A percentile compares a stretch with the other conserved stretches of the same genome.
Evolutionary conservation across 1,284 basidiomycete species (phyloP).

Genomic region (Sphagnurus paluster): DNA sequence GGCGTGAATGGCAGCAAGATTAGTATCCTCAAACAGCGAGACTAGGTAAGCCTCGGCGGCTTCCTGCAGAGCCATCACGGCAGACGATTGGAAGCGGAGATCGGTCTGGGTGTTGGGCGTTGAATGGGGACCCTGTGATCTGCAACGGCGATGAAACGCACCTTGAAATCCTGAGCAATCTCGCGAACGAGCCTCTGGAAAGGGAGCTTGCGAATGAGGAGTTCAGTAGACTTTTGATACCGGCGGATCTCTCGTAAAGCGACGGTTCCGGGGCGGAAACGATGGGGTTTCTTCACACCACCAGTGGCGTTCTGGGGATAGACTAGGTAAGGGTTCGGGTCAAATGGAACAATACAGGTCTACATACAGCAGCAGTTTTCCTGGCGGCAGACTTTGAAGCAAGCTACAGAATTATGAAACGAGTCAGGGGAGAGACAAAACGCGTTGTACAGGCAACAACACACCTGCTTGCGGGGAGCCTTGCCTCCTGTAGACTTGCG

Average conservation of each 20-base stretch:
- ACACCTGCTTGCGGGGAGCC: conserved; percentile 19
- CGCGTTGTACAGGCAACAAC: neutral
- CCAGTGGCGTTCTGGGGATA: conserved; percentile 12
- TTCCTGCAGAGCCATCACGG: conserved; percentile 30
- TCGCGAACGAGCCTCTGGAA: conserved; percentile 93
- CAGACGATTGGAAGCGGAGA: conserved; percentile 78
- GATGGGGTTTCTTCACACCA: conserved; percentile 96
- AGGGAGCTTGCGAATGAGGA: conserved; percentile 86
- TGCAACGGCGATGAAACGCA: conserved; percentile 33
- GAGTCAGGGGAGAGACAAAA: neutral
- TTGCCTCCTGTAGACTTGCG: conserved; percentile 21
- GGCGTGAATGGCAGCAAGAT: conserved; percentile 22
- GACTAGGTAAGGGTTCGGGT: neutral
- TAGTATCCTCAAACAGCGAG: conserved; percentile 18
- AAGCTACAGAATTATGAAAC: conserved; percentile 8
- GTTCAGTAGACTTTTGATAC: conserved; percentile 95
- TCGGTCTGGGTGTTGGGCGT: conserved; percentile 51
- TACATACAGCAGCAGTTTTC: conserved; percentile 15
- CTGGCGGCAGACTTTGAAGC: conserved; percentile 18
- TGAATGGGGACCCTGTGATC: conserved; percentile 1
- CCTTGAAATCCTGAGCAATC: conserved; percentile 93
- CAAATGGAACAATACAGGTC: neutral
- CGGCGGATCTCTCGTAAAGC: conserved; percentile 96
- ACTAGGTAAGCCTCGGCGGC: conserved; percentile 19
- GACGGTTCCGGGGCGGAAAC: conserved; percentile 96